Evolutionary conservation across 805 yeast genomes (phyloP).

Genomic region (Pichia ethanolica): DNA sequence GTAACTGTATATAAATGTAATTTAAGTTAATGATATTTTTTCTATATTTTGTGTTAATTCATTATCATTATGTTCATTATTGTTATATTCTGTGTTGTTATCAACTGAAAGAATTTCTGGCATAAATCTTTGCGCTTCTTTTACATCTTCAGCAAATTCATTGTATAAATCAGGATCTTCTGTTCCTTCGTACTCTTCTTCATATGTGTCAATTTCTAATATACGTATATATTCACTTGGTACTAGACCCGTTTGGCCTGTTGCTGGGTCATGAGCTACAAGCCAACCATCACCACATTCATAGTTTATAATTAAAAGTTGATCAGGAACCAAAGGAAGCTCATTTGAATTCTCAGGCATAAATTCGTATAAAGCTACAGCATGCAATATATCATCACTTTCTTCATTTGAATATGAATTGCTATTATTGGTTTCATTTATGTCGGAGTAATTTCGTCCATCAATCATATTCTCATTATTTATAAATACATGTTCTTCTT

Average conservation of each 20-base stretch:
- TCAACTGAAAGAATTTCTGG: conserved; percentile 10
- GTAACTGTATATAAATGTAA: not conserved
- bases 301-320: conserved; percentile 75
- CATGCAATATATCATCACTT: conserved; percentile 30
- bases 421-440: not conserved
- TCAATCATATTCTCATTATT: no score
- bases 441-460: not conserved
- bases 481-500: no score
- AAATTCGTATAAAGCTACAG: conserved; percentile 85
- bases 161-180: conserved; percentile 19
- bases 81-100: not conserved
- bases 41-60: conserved; percentile 1
- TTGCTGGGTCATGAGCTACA: conserved; percentile 73
- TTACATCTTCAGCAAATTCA: conserved; percentile 23
- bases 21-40: not conserved
- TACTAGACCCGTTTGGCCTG: conserved; percentile 83
- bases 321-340: conserved; percentile 69
- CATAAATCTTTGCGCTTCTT: conserved; percentile 22
- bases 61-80: not conserved
- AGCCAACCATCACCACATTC: conserved; percentile 99
- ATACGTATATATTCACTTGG: conserved; percentile 88
- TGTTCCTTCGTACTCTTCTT: conserved; percentile 1
- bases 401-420: not conserved
- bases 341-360: conserved; percentile 94
- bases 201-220: conserved; percentile 18